Evolutionary conservation across 805 yeast genomes (phyloP), one percentile per base, ranked within the genome.

Genomic region (Kuraishia borneana): DNA sequence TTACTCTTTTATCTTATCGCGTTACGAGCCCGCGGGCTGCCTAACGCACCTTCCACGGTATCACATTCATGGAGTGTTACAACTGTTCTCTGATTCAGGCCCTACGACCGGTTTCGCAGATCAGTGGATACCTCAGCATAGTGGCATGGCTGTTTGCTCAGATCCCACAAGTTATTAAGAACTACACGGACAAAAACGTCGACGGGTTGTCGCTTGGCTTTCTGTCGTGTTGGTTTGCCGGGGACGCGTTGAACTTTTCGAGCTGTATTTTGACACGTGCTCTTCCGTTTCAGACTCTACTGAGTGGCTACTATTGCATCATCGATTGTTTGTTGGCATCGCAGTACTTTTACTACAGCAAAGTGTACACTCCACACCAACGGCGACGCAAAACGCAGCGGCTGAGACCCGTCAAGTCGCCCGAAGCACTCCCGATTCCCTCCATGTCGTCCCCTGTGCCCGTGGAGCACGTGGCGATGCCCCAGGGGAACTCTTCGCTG

Each of bases 91-190:
- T 32, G 22, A 32, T 32, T 3, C 18, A 14, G 5, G 13, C 13
- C 21, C 21, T 23, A 3, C 25, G 9, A 5, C 34, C 34, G 14
- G 21, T 35, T 3, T 35, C 37, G 5, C 18, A 16, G 25, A 19
- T 31, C 13, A 27, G 58, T 1, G 63, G 60, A 2, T 51, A 50
- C 21, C 34, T 60, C 13, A 73, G 81, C 3, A 55, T 74, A 26
- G 52, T 57, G 5, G 65, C 76, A 38, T 80, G 89, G 88, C 58
- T 78, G 23, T 74, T 78, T 50, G 88, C 88, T 3, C 88, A 79
- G 51, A 47, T 75, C 13, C 88, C 88, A 1, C 89, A 80, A 47
- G 76, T 79, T 9, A 53, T 66, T 37, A 61, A 68, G 44, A 80
- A 79, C 48, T 75, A 74, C 50, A 52, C 56, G 10, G 61, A 61